Evolutionary conservation across 495 filamentous ascomycete genomes (phyloP).

Genomic region (Neurospora sp.): DNA sequence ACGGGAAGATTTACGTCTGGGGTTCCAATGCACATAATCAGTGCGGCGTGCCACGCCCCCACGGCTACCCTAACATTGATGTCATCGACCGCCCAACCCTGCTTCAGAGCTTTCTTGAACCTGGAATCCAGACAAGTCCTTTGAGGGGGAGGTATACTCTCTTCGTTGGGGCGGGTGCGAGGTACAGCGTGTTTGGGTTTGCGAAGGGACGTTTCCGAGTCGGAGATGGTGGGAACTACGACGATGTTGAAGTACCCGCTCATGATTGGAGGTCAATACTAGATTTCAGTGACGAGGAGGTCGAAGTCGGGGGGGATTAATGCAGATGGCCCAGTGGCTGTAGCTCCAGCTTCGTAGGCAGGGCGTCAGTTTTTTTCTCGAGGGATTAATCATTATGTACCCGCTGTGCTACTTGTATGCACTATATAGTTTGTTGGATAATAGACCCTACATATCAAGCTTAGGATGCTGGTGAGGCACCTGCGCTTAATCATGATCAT

Average conservation of each 20-base stretch:
- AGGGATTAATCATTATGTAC: not conserved
- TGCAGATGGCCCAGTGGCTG: not conserved
- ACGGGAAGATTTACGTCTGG: constrained; percentile 54
- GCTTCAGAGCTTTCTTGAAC: constrained; percentile 36
- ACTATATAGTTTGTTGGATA: not conserved
- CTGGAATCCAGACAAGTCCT: not conserved
- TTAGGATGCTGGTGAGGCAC: not conserved
- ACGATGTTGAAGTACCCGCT: not conserved
- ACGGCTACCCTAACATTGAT: constrained; percentile 42
- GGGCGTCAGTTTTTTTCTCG: not conserved
- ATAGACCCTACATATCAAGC: not conserved
- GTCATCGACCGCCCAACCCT: constrained; percentile 51
- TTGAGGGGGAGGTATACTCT: not conserved
- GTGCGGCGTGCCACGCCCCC: constrained; percentile 46
- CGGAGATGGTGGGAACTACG: not conserved
- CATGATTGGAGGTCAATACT: not conserved
- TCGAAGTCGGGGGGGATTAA: not conserved
- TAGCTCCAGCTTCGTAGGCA: not conserved
- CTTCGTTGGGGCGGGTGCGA: constrained; percentile 51
- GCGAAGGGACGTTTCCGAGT: not conserved
- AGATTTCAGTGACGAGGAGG: not conserved
- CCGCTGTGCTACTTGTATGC: not conserved
- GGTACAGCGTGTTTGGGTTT: constrained; percentile 47
- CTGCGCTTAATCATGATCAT: not conserved
- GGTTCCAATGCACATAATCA: constrained; percentile 58